Evolutionary conservation across 345 rosid genomes (phyloP).

Genomic region (Syzygium grande): DNA sequence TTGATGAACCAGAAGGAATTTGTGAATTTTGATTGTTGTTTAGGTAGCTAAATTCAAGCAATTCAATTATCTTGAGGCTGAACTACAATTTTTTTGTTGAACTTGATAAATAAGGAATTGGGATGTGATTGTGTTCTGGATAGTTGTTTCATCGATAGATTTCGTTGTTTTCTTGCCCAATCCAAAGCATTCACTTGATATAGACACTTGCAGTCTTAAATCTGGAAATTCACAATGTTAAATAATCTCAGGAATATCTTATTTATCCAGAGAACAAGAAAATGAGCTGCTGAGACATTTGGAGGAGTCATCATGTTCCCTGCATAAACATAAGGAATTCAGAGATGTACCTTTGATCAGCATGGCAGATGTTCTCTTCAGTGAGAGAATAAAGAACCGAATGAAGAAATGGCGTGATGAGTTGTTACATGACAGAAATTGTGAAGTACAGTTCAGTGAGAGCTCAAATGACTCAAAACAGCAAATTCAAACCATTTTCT

Average conservation of each 20-base stretch:
- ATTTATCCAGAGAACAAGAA: constrained; percentile 87
- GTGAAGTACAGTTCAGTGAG: constrained; percentile 8
- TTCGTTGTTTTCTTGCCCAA: not conserved
- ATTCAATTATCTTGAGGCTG: not conserved
- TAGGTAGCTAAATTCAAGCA: not conserved
- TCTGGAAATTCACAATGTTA: constrained; percentile 24
- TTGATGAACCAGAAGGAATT: not conserved
- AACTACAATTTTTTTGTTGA: not conserved
- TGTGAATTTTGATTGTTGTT: not conserved
- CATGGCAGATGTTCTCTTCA: constrained; percentile 52
- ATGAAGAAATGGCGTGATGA: constrained; percentile 55
- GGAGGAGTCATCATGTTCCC: constrained; percentile 17
- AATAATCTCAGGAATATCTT: constrained; percentile 80
- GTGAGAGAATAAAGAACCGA: constrained; percentile 74
- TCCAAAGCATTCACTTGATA: not conserved
- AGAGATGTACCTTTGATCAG: constrained; percentile 34
- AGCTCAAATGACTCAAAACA: constrained; percentile 15
- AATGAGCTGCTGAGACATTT: constrained; percentile 36
- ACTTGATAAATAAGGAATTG: not conserved
- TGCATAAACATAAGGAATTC: constrained; percentile 8
- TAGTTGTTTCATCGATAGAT: not conserved
- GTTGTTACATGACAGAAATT: constrained; percentile 30
- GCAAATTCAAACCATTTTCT: constrained; percentile 49
- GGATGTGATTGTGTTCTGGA: not conserved
- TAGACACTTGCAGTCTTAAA: not conserved